Evolutionary conservation across 2,329 filamentous ascomycete species (phyloP), one percentile per base, ranked within the genome.

Genomic region (Diplodia sapinea): DNA sequence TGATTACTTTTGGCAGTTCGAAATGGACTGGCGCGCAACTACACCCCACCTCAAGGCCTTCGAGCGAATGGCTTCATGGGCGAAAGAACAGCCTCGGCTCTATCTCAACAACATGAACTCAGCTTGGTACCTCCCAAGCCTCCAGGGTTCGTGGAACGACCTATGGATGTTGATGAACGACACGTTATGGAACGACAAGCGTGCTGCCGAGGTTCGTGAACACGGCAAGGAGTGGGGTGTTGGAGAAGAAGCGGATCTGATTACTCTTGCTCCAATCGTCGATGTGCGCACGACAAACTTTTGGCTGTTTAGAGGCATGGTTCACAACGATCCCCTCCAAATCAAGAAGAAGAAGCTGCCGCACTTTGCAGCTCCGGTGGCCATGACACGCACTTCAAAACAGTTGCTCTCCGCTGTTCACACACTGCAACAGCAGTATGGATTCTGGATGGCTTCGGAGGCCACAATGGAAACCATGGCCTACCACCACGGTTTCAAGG

Each of bases 381-480:
- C 93, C 0, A 90, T 93, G 0, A 91, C 91, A 0, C 88, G 94
- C 63, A 90, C 98, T 80, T 95, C 91, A 11, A 89, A 89, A 57
- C 88, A 88, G 55, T 87, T 97, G 56, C 85, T 98, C n/a, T 82
- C 88, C 69, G 90, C 89, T 17, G 97, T 98, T 94, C 94, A 98
- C 82, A 87, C 88, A 65, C 51, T 68, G 9, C 93, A 97, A 82
- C 97, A 94, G 31, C 86, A 92, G 73, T 89, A 91, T 75, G 94
- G 93, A 73, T 91, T 96, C 78, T 92, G 92, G 71, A 96, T 95
- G 82, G 96, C 96, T 77, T 91, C 93, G 0, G 94, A 98, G 79
- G 97, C 97, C 93, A 97, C 93, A 92, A 92, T 94, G 0, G 90
- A 90, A 1, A 95, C 91, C 0, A 88, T 92, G 0, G 92, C 94